Evolutionary conservation across 148 eudicot genomes (phyloP), one percentile per base, ranked within the genome.

Genomic region (Beta vulgaris): DNA sequence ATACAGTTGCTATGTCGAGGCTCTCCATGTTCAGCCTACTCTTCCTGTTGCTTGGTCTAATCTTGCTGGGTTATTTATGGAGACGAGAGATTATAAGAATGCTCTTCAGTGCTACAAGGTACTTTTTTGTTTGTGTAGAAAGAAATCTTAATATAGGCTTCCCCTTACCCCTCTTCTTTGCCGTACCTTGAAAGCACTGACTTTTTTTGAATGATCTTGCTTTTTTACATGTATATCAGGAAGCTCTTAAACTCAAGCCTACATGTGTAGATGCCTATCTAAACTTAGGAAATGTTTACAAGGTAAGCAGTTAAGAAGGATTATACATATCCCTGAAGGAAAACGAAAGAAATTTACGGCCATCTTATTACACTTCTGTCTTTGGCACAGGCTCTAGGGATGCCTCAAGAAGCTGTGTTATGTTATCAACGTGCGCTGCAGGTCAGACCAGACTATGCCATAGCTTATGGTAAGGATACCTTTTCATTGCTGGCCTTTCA

Each of bases 81-180:
- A 95, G 77, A 84, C 93, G 7, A 96, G 98, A 64, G 97, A 95
- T 80, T 87, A 85, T 62, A 87, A 83, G 70, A 83, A 90, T 75
- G 97, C 99, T 80, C 84, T 92, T 77, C 92, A 95, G 48, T 95
- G 85, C 82, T 95, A 92, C 85, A 95, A 91, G 97, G 99, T 91
- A 59, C 28, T 15, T 16, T 39, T 65, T 37, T 28, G n/a, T 46
- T 59, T 76, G 26, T 55, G 61, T 19, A 65, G n/a, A 19, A 43
- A 60, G 10, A 19, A n/a, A n/a, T n/a, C n/a, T n/a, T n/a, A n/a
- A n/a, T n/a, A n/a, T n/a, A n/a, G n/a, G n/a, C n/a, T n/a, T n/a
- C n/a, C n/a, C n/a, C n/a, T n/a, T n/a, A n/a, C n/a, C n/a, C n/a
- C n/a, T n/a, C n/a, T 26, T 58, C 3, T 28, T 68, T 42, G 51